These are phyloP conservation scores for Arbutus unedo DNA, from an alignment of 148 eudicot species.

Conservation along the genomic window DNA sequence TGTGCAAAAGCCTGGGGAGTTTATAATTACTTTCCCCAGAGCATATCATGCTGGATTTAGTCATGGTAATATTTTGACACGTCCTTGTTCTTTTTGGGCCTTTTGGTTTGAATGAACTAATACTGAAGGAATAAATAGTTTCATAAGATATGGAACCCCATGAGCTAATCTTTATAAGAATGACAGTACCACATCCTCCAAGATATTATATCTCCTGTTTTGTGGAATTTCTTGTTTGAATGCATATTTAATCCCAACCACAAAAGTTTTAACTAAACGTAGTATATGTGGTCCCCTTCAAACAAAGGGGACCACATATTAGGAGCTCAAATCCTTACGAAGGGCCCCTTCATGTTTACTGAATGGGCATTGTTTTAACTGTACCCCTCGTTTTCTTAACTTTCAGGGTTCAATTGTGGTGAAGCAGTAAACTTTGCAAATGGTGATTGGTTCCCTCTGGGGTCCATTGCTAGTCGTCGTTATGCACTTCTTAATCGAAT, in stretches of 20 bases:
- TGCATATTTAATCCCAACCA: not conserved
- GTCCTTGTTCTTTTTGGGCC: not conserved
- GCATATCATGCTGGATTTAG: constrained; percentile 99
- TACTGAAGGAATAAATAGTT: too few relatives aligned
- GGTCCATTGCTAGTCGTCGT: constrained; percentile 82
- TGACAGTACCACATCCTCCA: not conserved
- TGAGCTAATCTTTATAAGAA: not conserved
- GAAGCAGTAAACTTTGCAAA: constrained; percentile 97
- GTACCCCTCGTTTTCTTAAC: not conserved
- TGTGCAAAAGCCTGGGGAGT: constrained; percentile 96
- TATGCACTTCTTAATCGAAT: constrained; percentile 84
- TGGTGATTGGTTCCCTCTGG: constrained; percentile 95
- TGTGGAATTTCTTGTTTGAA: too few relatives aligned
- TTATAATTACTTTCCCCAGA: constrained; percentile 84
- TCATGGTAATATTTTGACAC: constrained; percentile 62
- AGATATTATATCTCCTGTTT: not conserved
- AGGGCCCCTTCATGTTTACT: not conserved
- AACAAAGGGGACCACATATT: too few relatives aligned
- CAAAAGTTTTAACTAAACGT: not conserved
- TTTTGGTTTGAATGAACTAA: not conserved
- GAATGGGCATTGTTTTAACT: not conserved
- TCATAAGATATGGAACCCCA: not conserved
- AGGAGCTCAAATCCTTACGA: not conserved
- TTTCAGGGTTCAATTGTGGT: constrained; percentile 93
- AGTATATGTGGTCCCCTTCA: not conserved